phyloP scores from a whole-genome alignment of 2,329 filamentous ascomycete genomes.

The Podosphaera aphanis region DNA sequence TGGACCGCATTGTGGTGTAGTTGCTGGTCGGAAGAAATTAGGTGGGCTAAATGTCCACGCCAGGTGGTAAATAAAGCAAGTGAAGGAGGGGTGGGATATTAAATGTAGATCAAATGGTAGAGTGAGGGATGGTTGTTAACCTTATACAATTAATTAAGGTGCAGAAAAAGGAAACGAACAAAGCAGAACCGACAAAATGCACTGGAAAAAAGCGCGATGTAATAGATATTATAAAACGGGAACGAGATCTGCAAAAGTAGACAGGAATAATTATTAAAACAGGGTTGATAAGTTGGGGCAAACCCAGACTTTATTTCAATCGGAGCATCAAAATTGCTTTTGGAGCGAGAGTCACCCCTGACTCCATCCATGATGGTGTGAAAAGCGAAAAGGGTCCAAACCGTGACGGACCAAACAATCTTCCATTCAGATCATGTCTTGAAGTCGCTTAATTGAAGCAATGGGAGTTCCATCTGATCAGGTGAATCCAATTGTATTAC shows the following conservation, averaged over 20 bases:
- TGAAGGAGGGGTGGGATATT: conserved; percentile 4
- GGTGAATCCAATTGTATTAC: not conserved
- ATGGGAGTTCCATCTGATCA: not conserved
- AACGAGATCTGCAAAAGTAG: not conserved
- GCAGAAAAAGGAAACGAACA: conserved; percentile 5
- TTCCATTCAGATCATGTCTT: not conserved
- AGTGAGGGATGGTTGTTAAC: not conserved
- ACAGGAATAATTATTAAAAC: conserved; percentile 5
- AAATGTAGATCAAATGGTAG: not conserved
- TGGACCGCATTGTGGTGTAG: conserved; percentile 11
- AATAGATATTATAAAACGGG: not conserved
- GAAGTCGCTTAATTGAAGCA: not conserved
- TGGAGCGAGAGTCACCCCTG: not conserved
- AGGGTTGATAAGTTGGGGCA: not conserved
- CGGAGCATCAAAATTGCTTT: not conserved
- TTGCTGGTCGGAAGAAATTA: conserved; percentile 5
- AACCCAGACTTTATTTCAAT: not conserved
- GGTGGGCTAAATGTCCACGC: conserved; percentile 9
- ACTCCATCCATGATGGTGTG: not conserved
- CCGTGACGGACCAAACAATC: not conserved
- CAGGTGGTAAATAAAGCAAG: conserved; percentile 11
- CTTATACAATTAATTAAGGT: not conserved
- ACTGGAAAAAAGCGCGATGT: conserved; percentile 3
- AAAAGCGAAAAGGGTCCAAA: not conserved
- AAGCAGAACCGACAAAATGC: conserved; percentile 8